Evolutionary conservation across 805 yeast genomes (phyloP), one percentile per base, ranked within the genome.

Genomic region (Suhomyces faveliae): DNA sequence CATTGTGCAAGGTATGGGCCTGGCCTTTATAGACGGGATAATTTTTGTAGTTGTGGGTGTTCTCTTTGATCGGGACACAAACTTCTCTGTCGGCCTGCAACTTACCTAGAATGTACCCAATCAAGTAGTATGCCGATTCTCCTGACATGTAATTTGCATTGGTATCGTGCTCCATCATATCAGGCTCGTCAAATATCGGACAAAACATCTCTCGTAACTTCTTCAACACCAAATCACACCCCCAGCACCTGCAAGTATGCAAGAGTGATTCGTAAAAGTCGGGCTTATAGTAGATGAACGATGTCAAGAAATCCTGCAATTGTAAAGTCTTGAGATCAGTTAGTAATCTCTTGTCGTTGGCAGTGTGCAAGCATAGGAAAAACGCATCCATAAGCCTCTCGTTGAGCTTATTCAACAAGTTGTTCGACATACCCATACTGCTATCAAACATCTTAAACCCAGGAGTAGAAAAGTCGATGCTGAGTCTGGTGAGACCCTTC

Each of bases 391-490:
- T 66, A 10, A 68, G 51, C 39, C 66, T 52, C 46, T 66, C 67
- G 52, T 67, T 67, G 41, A 67, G 49, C 48, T 65, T 57, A 50
- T 68, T 67, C 45, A 68, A 55, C n/a, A 61, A 50, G 17, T 30
- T 17, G 29, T 65, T 61, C 13, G 70, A 55, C 63, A 67, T 58
- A 9, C 63, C 64, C 51, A 61, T 54, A n/a, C 56, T 58, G 43
- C 54, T 57, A 42, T 60, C 71, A 56, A 66, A 67, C 70, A 67
- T 69, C 49, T 69, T 69, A 51, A 65, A 67, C 3, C 69, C 67
- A 1, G 68, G 68, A 0, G 72, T 66, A 4, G 68, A 60, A 47
- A 67, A 63, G 49, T 67, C 71, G 29, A 68, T 57, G 2, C 61
- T 56, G 17, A 69, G 48, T 25, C 64, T 45, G 6, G 58, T 30